phyloP scores from a whole-genome alignment of 306 rosid genomes.

The Cucumis cinereus region DNA sequence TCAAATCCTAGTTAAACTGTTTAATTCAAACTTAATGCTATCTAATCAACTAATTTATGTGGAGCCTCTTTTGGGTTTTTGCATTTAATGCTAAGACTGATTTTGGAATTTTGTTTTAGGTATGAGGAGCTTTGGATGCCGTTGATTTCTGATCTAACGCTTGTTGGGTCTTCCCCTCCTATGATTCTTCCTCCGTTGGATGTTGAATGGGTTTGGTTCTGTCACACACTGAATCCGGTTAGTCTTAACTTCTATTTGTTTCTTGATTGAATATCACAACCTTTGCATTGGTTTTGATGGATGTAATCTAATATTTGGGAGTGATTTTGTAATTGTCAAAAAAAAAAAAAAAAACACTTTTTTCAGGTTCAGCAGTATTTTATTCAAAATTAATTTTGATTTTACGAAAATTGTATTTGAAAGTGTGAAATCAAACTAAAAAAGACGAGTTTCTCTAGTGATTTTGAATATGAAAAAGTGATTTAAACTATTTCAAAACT shows the following conservation, averaged over 20 bases:
- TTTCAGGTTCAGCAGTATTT: too few relatives aligned
- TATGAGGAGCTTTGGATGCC: slow-evolving; percentile 85
- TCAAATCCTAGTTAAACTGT: slow-evolving; percentile 3
- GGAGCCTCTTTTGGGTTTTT: not conserved
- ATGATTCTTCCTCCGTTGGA: slow-evolving; percentile 71
- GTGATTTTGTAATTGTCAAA: too few relatives aligned
- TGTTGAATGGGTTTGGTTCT: slow-evolving; percentile 92
- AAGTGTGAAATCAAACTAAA: too few relatives aligned
- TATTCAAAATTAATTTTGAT: too few relatives aligned
- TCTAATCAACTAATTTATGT: not conserved
- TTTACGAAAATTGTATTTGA: too few relatives aligned
- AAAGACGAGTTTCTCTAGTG: too few relatives aligned
- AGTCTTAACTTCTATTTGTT: slow-evolving; percentile 1
- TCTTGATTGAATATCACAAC: not conserved
- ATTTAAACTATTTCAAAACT: too few relatives aligned
- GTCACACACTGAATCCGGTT: slow-evolving; percentile 68
- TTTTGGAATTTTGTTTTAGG: slow-evolving; percentile 22
- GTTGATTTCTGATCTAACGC: slow-evolving; percentile 67
- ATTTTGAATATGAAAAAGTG: too few relatives aligned
- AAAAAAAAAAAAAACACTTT: too few relatives aligned
- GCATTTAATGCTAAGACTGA: slow-evolving; percentile 11
- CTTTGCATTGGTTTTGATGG: not conserved
- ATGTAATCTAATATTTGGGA: not conserved
- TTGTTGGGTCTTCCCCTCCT: slow-evolving; percentile 26
- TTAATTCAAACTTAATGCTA: not conserved